Base-by-base conservation (phyloP, 306 rosid species). In the Pyrus pyrifolia region DNA sequence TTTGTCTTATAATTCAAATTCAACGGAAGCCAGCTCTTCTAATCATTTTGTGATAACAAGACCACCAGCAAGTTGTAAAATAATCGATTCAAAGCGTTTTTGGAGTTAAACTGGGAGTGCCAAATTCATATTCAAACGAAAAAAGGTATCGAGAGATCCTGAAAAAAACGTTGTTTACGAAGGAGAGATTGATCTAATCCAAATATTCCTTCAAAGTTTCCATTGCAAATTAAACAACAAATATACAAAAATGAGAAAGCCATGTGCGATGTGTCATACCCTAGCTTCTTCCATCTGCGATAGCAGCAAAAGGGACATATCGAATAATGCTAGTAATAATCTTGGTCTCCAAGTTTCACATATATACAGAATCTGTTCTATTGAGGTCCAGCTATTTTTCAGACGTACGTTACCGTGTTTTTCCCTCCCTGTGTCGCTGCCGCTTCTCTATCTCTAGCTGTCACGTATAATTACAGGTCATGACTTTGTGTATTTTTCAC, bases 341-440 rank as follows among this genome's bases (percentile, higher is more conserved):
- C 68, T 21, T 59, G 57, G 74, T 19, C 21, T 59, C 23, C 59
- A 77, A 77, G 80, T 69, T 44, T 77, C 62, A 77, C 19, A 68
- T 58, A 21, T 2, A 38, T 38, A 38, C 42, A 38, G 44, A 55
- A 46, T 46, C 53, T 46, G 15, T 21, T 13, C 38, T 53, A 33
- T 33, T 71, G 76, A 22, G 67, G 67, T 64, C 79, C 72, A 66
- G 79, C 79, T 64, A 64, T 35, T 22, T 51, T 44, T n/a, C 18
- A 35, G 18, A 12, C 59, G 9, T 45, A 42, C 62, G 13, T 60
- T 59, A 69, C 75, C 75, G 81, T 52, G 75, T 76, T 77, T 46
- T 60, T n/a, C 53, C 81, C 63, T 29, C 22, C 25, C 62, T 51
- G 49, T 33, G 46, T 11, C 60, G n/a, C 60, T 55, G n/a, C 60